These are phyloP conservation scores for Ophiocordyceps polyrhachis-furcata DNA, from an alignment of 2,329 filamentous ascomycete species.

Conservation along the genomic window DNA sequence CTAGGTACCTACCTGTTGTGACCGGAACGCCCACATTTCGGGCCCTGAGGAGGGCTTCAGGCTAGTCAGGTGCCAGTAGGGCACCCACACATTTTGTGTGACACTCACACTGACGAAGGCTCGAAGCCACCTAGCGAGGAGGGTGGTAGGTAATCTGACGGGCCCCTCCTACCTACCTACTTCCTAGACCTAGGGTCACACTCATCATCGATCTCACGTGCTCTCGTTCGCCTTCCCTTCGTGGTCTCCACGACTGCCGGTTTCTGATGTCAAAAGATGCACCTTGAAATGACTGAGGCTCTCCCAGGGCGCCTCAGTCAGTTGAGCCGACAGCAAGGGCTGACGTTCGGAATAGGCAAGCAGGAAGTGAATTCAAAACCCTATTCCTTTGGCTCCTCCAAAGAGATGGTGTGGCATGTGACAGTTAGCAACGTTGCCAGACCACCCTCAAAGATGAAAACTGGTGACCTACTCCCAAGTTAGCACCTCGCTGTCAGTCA, in stretches of 20 bases:
- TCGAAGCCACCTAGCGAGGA: no score
- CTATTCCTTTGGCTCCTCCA: not conserved
- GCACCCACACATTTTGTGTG: no score
- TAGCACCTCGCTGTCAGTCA: not conserved
- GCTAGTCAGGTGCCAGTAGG: no score
- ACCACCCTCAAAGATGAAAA: not conserved
- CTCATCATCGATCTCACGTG: not conserved
- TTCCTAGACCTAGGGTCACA: no score
- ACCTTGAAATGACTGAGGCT: not conserved
- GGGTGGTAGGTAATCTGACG: no score
- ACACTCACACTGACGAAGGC: no score
- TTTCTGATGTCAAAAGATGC: not conserved
- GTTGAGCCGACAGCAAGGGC: not conserved
- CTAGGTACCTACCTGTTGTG: no score
- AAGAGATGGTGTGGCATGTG: not conserved
- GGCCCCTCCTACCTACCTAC: no score
- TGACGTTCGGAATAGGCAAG: not conserved
- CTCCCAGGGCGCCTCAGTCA: not conserved
- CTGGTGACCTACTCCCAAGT: not conserved
- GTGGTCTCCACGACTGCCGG: not conserved
- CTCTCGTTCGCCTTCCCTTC: not conserved
- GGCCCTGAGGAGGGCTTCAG: no score
- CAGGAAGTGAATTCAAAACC: not conserved
- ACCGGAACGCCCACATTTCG: no score
- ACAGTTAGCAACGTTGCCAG: not conserved